These are phyloP conservation scores for Carex parvula DNA, from an alignment of 176 grass and related monocot genomes.

Conservation along the genomic window DNA sequence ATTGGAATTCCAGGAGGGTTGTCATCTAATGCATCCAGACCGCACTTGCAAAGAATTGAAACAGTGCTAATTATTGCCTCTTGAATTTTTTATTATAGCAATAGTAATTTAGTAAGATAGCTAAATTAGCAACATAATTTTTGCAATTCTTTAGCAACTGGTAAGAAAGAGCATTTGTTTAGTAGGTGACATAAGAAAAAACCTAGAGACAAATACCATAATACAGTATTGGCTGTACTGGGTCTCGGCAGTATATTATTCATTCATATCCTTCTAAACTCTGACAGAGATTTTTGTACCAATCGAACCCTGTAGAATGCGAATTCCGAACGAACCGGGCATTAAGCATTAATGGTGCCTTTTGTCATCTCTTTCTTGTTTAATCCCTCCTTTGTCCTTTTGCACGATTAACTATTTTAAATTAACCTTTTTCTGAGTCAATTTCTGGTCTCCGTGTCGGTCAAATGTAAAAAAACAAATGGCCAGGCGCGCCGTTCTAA, in stretches of 20 bases:
- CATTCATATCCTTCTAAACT: background rate
- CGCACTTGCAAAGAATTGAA: no score
- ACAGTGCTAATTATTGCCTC: no score
- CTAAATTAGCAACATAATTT: no score
- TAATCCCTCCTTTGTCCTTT: slow-evolving; percentile 15
- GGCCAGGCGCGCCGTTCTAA: background rate
- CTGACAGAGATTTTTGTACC: slow-evolving; percentile 22
- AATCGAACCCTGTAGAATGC: background rate
- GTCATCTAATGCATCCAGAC: no score
- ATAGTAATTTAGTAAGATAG: no score
- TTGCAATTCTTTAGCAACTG: background rate
- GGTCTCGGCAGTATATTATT: background rate
- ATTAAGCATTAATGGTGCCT: slow-evolving; percentile 20
- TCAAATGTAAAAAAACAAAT: slow-evolving; percentile 19
- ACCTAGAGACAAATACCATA: slow-evolving; percentile 1
- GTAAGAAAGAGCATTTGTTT: background rate
- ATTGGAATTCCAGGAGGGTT: no score
- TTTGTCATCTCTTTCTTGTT: slow-evolving; percentile 18
- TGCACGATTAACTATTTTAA: slow-evolving; percentile 16
- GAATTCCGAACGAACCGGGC: background rate
- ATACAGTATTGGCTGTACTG: slow-evolving; percentile 24
- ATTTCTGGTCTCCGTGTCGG: slow-evolving; percentile 13
- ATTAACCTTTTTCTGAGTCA: background rate
- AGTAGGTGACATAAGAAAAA: background rate
- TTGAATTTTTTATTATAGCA: no score